These are phyloP conservation scores for Conidiobolus coronatus DNA, from an alignment of 371 early-diverging fungal genomes.

Conservation along the genomic window DNA sequence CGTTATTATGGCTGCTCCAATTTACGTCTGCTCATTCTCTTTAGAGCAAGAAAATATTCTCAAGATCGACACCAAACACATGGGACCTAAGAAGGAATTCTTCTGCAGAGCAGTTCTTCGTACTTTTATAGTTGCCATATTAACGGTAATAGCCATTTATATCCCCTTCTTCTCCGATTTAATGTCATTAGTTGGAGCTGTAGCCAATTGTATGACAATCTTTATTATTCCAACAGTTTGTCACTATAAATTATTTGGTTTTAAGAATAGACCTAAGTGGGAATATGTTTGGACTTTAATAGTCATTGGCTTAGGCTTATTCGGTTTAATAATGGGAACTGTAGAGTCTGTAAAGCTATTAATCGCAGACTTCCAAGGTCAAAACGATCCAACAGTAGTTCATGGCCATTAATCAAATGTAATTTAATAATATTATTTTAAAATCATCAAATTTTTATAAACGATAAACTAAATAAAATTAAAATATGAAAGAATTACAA, in stretches of 20 bases:
- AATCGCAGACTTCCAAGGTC: too few species aligned
- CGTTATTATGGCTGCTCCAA: constrained; percentile 60
- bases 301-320: neutral
- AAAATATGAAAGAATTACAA: too few species aligned
- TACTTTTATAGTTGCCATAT: constrained; percentile 21
- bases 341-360: neutral
- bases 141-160: constrained; percentile 29
- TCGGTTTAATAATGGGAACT: neutral
- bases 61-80: constrained; percentile 7
- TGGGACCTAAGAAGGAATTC: constrained; percentile 15
- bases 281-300: neutral
- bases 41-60: constrained; percentile 38
- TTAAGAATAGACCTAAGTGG: neutral
- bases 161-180: constrained; percentile 59
- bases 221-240: constrained; percentile 64
- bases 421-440: too few species aligned
- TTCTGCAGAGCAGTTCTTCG: constrained; percentile 30
- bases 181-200: constrained; percentile 61
- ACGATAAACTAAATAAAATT: too few species aligned
- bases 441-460: too few species aligned
- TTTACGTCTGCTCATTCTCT: constrained; percentile 56
- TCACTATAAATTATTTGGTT: constrained; percentile 51
- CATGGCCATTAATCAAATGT: too few species aligned
- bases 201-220: constrained; percentile 48
- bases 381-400: too few species aligned